Evolutionary conservation across 352 stramenopile species (phyloP).

Genomic region (Thraustochytrium striatum): DNA sequence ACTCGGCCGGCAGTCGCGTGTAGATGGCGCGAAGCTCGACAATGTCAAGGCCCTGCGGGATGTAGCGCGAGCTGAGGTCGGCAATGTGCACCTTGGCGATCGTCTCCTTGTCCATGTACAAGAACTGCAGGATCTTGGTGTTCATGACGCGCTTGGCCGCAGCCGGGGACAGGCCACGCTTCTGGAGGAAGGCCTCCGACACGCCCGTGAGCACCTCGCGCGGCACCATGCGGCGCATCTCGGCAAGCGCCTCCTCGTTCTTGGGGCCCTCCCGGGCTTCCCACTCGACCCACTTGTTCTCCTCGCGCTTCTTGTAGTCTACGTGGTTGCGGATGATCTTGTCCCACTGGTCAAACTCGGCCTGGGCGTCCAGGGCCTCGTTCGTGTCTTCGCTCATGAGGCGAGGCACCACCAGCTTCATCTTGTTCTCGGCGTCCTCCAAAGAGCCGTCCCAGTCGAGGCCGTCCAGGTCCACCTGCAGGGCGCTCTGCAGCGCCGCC

Average conservation of each 20-base stretch:
- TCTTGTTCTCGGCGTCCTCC: constrained; percentile 44
- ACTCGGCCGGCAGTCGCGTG: constrained; percentile 15
- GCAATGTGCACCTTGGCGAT: constrained; percentile 48
- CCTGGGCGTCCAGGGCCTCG: constrained; percentile 27
- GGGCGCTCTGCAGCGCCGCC: constrained; percentile 27
- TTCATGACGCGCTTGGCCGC: constrained; percentile 50
- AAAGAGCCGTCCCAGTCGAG: constrained; percentile 49
- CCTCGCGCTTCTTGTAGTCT: constrained; percentile 55
- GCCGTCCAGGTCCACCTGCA: constrained; percentile 37
- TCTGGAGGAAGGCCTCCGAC: constrained; percentile 8
- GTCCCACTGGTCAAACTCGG: constrained; percentile 56
- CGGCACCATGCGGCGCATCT: constrained; percentile 50
- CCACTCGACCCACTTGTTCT: constrained; percentile 53
- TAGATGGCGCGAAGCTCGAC: constrained; percentile 41
- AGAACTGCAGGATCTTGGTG: constrained; percentile 50
- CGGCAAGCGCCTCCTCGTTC: constrained; percentile 23
- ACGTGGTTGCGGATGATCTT: constrained; percentile 56
- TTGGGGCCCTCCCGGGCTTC: constrained; percentile 26
- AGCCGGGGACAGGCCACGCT: neutral
- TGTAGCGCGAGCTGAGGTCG: constrained; percentile 36
- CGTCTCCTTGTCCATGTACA: constrained; percentile 37
- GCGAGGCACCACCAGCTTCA: constrained; percentile 28
- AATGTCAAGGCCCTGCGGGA: constrained; percentile 47
- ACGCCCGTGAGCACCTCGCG: constrained; percentile 47
- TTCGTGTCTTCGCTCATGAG: constrained; percentile 43